Evolutionary conservation across 2,329 filamentous ascomycete species (phyloP).

Genomic region (Lachnellula hyalina): DNA sequence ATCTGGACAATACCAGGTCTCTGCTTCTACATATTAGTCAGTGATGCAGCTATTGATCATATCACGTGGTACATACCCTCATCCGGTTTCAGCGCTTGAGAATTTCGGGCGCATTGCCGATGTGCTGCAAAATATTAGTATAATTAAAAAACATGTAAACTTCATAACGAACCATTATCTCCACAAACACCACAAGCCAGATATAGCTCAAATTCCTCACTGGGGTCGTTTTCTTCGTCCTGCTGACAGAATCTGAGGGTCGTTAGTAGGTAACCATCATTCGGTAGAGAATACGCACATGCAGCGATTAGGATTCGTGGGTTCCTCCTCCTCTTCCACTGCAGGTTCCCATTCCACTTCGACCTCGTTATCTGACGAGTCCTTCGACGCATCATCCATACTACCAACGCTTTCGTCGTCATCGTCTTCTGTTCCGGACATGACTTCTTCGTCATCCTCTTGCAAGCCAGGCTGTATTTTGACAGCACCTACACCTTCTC

Average conservation of each 20-base stretch:
- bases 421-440: constrained; percentile 23
- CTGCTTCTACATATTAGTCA: constrained; percentile 39
- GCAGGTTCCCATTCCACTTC: constrained; percentile 49
- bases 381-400: constrained; percentile 41
- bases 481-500: constrained; percentile 30
- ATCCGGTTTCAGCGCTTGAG: constrained; percentile 54
- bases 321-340: constrained; percentile 51
- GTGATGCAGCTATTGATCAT: constrained; percentile 7
- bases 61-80: constrained; percentile 49
- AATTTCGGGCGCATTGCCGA: constrained; percentile 78
- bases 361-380: constrained; percentile 54
- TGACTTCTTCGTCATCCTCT: constrained; percentile 35
- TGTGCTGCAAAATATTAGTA: constrained; percentile 64
- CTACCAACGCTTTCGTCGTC: constrained; percentile 28
- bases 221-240: constrained; percentile 77
- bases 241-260: constrained; percentile 70
- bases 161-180: constrained; percentile 66
- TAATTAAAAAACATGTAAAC: constrained; percentile 10
- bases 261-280: constrained; percentile 22
- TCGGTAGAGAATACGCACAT: constrained; percentile 45
- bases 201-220: constrained; percentile 74
- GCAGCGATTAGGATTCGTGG: constrained; percentile 53
- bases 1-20: constrained; percentile 56
- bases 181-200: constrained; percentile 72
- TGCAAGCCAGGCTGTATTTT: constrained; percentile 30